Conservation (phyloP, 192 early-diverging fungal species). For the Chytriomyces sp. region DNA sequence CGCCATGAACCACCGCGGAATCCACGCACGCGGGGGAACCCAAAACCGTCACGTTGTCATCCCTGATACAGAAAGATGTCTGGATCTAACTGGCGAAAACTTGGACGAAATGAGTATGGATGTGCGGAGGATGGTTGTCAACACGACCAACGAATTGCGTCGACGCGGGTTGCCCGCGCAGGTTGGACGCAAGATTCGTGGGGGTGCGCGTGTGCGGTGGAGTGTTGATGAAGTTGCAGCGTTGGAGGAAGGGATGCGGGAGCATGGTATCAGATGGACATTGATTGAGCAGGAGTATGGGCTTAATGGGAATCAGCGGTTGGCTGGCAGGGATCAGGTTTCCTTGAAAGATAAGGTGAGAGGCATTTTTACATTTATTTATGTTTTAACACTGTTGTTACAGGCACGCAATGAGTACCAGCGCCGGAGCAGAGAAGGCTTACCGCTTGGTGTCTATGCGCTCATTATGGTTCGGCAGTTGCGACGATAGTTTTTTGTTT, state of each 20-base stretch:
- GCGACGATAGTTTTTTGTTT: background rate
- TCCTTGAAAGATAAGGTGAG: conserved; percentile 37
- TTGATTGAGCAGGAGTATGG: conserved; percentile 16
- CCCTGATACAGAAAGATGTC: too few species aligned
- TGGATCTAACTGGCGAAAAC: too few species aligned
- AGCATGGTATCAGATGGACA: conserved; percentile 9
- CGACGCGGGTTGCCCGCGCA: background rate
- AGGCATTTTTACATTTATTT: background rate
- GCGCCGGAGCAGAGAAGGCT: background rate
- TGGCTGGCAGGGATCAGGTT: conserved; percentile 22
- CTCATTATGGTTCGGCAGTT: background rate
- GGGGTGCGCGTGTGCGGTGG: conserved; percentile 1
- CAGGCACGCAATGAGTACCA: conserved; percentile 15
- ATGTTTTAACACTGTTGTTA: background rate
- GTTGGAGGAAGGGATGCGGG: conserved; percentile 20
- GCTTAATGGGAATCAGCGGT: background rate
- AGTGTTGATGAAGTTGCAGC: conserved; percentile 10
- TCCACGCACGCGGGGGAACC: too few species aligned
- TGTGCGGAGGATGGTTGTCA: too few species aligned
- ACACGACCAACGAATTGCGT: too few species aligned
- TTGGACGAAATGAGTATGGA: too few species aligned
- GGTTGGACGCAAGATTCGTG: conserved; percentile 1
- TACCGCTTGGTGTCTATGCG: background rate
- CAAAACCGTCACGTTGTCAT: too few species aligned
- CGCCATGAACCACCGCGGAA: too few species aligned